Evolutionary conservation across 2,329 filamentous ascomycete genomes (phyloP).

Genomic region (Apiospora arundinis): DNA sequence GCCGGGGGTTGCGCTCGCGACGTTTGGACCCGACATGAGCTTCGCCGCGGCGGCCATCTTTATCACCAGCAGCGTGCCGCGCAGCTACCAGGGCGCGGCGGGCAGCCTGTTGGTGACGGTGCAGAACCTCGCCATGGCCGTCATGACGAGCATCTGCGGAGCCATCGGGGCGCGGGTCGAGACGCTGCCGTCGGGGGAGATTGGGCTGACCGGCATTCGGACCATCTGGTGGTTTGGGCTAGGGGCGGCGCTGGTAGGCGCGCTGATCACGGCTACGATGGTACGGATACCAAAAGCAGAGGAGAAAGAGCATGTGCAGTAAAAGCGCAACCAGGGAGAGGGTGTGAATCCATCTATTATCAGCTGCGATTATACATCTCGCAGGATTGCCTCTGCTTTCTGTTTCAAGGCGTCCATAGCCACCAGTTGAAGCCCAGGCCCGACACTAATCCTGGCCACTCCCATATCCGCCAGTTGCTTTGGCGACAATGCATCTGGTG

Average conservation of each 20-base stretch:
- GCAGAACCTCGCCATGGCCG: slow-evolving; percentile 52
- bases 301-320: slow-evolving; percentile 18
- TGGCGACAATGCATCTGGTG: too few relatives aligned
- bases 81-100: slow-evolving; percentile 53
- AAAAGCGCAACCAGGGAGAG: too few relatives aligned
- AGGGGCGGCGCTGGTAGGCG: slow-evolving; percentile 25
- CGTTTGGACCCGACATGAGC: slow-evolving; percentile 53
- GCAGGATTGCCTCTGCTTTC: too few relatives aligned
- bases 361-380: too few relatives aligned
- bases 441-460: too few relatives aligned
- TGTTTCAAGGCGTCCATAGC: too few relatives aligned
- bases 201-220: slow-evolving; percentile 32
- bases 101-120: slow-evolving; percentile 53
- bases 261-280: slow-evolving; percentile 7
- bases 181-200: slow-evolving; percentile 31
- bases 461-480: too few relatives aligned
- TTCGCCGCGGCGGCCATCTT: slow-evolving; percentile 56
- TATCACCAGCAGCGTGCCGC: slow-evolving; percentile 51
- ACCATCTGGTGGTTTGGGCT: slow-evolving; percentile 38
- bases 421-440: too few relatives aligned
- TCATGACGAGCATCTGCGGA: slow-evolving; percentile 44
- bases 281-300: slow-evolving; percentile 15
- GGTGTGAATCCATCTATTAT: too few relatives aligned
- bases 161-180: slow-evolving; percentile 41
- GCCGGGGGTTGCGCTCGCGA: slow-evolving; percentile 50